A percentile compares a stretch with the other conserved stretches of the same genome.
These are phyloP conservation scores for Syncephalastrum racemosum DNA, from an alignment of 371 early-diverging fungal species.

Conservation along the genomic window DNA sequence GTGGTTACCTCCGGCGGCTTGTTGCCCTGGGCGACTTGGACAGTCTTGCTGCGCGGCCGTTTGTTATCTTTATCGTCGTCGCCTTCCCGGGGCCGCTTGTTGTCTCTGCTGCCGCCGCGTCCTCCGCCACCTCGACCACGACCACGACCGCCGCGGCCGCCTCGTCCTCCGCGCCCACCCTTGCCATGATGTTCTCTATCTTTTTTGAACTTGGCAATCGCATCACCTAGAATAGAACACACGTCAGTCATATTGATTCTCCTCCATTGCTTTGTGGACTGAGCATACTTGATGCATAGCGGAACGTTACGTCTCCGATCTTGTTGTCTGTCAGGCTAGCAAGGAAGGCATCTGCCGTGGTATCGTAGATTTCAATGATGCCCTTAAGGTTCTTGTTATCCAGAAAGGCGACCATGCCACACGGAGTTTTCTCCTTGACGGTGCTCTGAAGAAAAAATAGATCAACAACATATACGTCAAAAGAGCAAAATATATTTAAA, in stretches of 20 bases:
- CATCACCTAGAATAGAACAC: too few species aligned
- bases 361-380: conserved; percentile 30
- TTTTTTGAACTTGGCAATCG: too few species aligned
- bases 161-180: conserved; percentile 18
- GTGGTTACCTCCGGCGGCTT: neutral
- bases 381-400: conserved; percentile 25
- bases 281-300: conserved; percentile 20
- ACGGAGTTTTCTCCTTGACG: neutral
- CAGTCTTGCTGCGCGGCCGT: neutral
- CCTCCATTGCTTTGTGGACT: neutral
- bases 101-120: neutral
- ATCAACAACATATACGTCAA: neutral
- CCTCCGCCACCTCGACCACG: conserved; percentile 15
- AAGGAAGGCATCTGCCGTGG: conserved; percentile 37
- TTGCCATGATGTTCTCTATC: neutral
- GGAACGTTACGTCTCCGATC: conserved; percentile 22
- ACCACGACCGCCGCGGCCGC: conserved; percentile 26
- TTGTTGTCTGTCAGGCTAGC: conserved; percentile 25
- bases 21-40: conserved; percentile 1
- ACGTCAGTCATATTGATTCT: neutral
- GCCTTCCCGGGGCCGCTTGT: conserved; percentile 5
- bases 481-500: neutral
- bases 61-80: conserved; percentile 1
- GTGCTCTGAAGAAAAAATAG: neutral
- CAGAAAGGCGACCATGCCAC: conserved; percentile 9